Evolutionary conservation across 768 basidiomycete genomes (phyloP), one percentile per base, ranked within the genome.

Genomic region (Boletus edulis): DNA sequence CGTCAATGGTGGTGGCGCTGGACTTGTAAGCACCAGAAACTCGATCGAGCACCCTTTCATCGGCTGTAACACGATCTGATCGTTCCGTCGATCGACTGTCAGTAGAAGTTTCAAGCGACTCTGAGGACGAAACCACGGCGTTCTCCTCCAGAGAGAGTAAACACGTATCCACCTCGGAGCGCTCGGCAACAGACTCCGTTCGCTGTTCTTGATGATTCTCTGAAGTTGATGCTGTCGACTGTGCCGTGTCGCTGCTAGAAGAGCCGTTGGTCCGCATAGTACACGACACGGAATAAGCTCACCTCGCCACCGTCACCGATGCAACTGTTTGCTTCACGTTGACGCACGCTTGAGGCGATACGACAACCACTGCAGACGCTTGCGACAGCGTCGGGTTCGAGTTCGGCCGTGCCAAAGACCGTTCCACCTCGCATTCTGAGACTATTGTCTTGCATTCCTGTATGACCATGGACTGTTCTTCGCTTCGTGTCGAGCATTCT

Each of bases 301-400:
- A 64, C 59, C 22, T 47, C 7, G 29, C 31, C 2, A 3, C 24
- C 12, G 10, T 44, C n/a, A 38, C 35, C 1, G 32, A 15, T 18
- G 41, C 34, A 10, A 2, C 22, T 5, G 52, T 18, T 35, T 56
- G 40, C 18, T 49, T 18, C 20, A 14, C 32, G 10, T 35, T 37
- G 17, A 54, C 15, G 39, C 4, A 24, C 10, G 49, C 50, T 29
- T 54, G 52, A 39, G 60, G 60, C 11, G 49, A 43, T 9, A 34
- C 35, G 5, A 39, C 37, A 20, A 20, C 9, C 5, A 6, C 13
- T 0, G 37, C n/a, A 20, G 4, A 12, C 40, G 41, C 46, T 27
- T 35, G 40, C 20, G 32, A 47, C 12, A 17, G 50, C 4, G 3
- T 17, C 3, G 13, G n/a, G 3, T 27, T 46, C 27, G 27, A 32